Conservation (phyloP, 2,329 filamentous ascomycete genomes). For the Aspergillus nomiae region DNA sequence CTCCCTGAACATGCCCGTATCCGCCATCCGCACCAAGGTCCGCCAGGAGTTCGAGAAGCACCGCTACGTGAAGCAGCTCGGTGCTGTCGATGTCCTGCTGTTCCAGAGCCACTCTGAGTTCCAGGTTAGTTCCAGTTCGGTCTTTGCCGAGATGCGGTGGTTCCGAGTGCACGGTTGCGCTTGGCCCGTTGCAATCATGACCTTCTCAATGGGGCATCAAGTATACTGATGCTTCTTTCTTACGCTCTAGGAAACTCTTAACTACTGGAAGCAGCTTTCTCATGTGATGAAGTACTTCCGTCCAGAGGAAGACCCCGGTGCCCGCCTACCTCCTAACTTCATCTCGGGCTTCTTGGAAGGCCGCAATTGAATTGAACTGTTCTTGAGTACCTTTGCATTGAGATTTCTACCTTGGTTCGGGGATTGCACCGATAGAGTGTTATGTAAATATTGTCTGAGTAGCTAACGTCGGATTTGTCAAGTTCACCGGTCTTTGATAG, state of each 20-base stretch:
- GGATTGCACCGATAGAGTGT: constrained; percentile 29
- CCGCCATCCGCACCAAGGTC: constrained; percentile 86
- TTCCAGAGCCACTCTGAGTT: constrained; percentile 91
- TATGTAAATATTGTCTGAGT: constrained; percentile 42
- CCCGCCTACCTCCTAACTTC: constrained; percentile 81
- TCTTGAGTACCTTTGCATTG: constrained; percentile 23
- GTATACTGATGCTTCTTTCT: neutral
- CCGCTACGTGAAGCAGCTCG: constrained; percentile 86
- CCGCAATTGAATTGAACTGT: constrained; percentile 45
- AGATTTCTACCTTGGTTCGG: constrained; percentile 16
- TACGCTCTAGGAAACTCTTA: constrained; percentile 79
- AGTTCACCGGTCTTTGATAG: neutral
- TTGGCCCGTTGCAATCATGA: neutral
- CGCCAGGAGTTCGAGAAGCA: constrained; percentile 96
- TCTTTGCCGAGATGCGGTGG: neutral
- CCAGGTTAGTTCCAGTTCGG: constrained; percentile 63
- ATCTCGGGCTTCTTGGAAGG: constrained; percentile 96
- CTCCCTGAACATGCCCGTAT: constrained; percentile 84
- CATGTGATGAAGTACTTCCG: constrained; percentile 98
- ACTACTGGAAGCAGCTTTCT: constrained; percentile 97
- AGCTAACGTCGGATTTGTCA: constrained; percentile 23
- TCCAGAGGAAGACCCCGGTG: constrained; percentile 75
- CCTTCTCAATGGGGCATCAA: neutral
- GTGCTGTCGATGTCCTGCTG: constrained; percentile 83
- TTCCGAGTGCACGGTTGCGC: neutral